phyloP scores from a whole-genome alignment of 2,329 filamentous ascomycete species.

The Leptographium procerum region DNA sequence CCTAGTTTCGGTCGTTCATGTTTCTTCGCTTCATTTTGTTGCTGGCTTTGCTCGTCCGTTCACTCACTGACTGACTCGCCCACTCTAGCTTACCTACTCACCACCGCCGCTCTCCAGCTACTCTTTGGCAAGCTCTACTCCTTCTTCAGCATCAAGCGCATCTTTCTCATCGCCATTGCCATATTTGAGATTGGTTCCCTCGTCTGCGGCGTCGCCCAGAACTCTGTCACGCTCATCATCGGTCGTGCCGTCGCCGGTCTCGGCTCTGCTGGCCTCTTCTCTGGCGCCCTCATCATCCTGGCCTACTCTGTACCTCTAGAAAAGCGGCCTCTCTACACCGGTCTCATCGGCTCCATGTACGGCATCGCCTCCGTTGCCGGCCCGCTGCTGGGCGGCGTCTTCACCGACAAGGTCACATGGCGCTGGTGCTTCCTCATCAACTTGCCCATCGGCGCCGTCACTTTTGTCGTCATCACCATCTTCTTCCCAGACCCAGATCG shows the following conservation, averaged over 20 bases:
- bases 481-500: conserved; percentile 8
- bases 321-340: conserved; percentile 15
- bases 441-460: conserved; percentile 20
- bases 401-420: conserved; percentile 18
- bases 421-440: conserved; percentile 23
- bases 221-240: conserved; percentile 14
- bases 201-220: conserved; percentile 18
- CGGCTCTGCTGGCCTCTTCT: conserved; percentile 28
- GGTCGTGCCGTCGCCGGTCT: conserved; percentile 15
- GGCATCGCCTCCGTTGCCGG: conserved; percentile 23
- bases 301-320: conserved; percentile 12
- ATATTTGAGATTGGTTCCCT: conserved; percentile 26
- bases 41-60: background rate
- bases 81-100: conserved; percentile 22
- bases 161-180: conserved; percentile 20
- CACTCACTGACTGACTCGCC: too few relatives aligned
- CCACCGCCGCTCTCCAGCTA: conserved; percentile 21
- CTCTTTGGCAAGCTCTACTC: conserved; percentile 25
- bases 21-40: background rate
- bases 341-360: conserved; percentile 28
- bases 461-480: conserved; percentile 12
- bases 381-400: conserved; percentile 16
- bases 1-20: background rate
- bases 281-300: conserved; percentile 24
- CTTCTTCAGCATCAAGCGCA: conserved; percentile 24